Evolutionary conservation across 2,329 filamentous ascomycete genomes (phyloP).

Genomic region (Claviceps sp.): DNA sequence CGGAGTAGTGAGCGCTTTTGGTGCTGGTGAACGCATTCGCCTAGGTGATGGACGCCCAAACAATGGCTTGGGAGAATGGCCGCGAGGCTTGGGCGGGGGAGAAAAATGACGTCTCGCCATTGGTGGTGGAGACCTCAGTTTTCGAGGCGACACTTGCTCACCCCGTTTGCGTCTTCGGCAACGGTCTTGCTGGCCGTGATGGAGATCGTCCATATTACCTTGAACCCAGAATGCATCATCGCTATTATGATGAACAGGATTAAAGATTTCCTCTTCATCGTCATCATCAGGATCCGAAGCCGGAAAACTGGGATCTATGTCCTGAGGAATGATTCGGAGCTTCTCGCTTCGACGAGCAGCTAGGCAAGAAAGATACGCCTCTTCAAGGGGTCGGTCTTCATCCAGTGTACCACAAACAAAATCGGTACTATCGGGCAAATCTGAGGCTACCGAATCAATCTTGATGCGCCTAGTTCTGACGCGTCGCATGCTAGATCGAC

Average conservation of each 20-base stretch:
- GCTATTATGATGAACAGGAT: conserved; percentile 44
- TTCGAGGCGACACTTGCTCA: conserved; percentile 29
- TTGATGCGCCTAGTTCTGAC: conserved; percentile 13
- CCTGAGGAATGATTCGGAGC: conserved; percentile 76
- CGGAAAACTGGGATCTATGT: conserved; percentile 94
- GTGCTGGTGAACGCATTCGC: conserved; percentile 57
- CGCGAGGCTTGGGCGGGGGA: conserved; percentile 24
- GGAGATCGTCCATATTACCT: conserved; percentile 54
- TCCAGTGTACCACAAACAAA: conserved; percentile 98
- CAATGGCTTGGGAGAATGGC: conserved; percentile 30
- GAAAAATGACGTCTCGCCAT: conserved; percentile 18
- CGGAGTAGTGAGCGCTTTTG: conserved; percentile 25
- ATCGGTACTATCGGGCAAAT: conserved; percentile 92
- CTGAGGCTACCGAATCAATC: conserved; percentile 44
- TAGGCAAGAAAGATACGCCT: conserved; percentile 76
- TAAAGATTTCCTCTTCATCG: conserved; percentile 57
- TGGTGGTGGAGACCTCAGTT: conserved; percentile 30
- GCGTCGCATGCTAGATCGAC: conserved; percentile 15
- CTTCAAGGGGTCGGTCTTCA: conserved; percentile 88
- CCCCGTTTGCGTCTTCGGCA: conserved; percentile 36
- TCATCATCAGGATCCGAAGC: conserved; percentile 85
- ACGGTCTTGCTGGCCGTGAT: conserved; percentile 40
- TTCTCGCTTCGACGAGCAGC: conserved; percentile 71
- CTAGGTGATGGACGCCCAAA: conserved; percentile 59
- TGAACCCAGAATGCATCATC: conserved; percentile 58